Evolutionary conservation across 768 basidiomycete genomes (phyloP).

Genomic region (Coprinopsis sp.): DNA sequence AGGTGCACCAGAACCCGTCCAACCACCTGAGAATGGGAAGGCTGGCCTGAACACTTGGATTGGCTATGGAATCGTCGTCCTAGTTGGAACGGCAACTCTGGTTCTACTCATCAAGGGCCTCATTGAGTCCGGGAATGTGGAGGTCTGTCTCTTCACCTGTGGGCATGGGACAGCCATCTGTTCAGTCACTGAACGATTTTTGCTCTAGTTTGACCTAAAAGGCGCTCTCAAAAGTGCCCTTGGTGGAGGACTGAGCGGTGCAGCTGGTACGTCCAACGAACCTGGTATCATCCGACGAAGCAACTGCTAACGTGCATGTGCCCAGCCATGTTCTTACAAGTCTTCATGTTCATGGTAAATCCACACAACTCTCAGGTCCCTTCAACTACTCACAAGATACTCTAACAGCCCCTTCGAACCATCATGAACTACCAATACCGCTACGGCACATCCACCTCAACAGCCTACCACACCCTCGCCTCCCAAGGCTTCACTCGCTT

Average conservation of each 20-base stretch:
- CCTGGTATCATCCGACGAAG: background rate
- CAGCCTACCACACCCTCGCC: constrained; percentile 58
- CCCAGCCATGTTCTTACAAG: constrained; percentile 90
- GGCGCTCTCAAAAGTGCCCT: constrained; percentile 77
- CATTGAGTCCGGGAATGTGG: constrained; percentile 61
- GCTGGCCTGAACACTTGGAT: constrained; percentile 20
- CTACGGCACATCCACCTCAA: constrained; percentile 72
- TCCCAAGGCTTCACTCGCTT: constrained; percentile 82
- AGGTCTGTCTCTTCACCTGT: constrained; percentile 38
- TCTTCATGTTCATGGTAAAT: constrained; percentile 74
- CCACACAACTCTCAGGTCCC: background rate
- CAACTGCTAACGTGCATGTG: constrained; percentile 1
- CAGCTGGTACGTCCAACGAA: constrained; percentile 51
- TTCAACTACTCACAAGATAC: background rate
- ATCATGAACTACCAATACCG: constrained; percentile 97
- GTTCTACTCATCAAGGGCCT: constrained; percentile 64
- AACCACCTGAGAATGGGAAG: constrained; percentile 9
- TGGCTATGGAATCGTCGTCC: constrained; percentile 28
- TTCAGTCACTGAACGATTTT: background rate
- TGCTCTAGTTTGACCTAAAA: constrained; percentile 67
- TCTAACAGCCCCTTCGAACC: constrained; percentile 77
- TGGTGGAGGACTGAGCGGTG: constrained; percentile 88
- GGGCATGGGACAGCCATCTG: background rate
- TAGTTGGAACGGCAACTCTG: constrained; percentile 35
- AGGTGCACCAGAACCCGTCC: background rate